Base-by-base conservation (phyloP, 2,329 filamentous ascomycete genomes). In the Macrophomina pseudophaseolina region DNA sequence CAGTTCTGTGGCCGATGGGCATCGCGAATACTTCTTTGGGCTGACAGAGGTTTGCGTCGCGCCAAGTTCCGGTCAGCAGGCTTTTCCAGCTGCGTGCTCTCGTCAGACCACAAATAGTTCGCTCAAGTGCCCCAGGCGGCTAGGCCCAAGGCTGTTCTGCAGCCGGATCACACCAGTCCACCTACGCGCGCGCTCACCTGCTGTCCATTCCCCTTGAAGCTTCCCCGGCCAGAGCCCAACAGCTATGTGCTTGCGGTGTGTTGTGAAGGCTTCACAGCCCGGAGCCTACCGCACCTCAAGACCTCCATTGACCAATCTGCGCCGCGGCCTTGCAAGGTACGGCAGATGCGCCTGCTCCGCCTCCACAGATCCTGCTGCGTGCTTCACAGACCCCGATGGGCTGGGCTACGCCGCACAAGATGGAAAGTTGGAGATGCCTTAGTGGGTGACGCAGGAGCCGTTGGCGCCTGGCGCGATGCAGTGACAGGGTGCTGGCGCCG, bases 401-500 rank as follows among this genome's bases (percentile, higher is more conserved):
- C 18, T 46, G 23, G 38, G 7, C n/a, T 54, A 33, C 28, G 52
- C 32, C 52, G 52, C 16, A 38, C 32, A 38, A 40, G 32, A 6
- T 40, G 52, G 33, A 33, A 12, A 23, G 52, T 48, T 40, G 28
- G 42, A 35, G n/a, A 18, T 11, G 35, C 53, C 11, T 14, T 51
- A 35, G 5, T 12, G 16, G 32, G 49, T 62, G 58, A 28, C 32
- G 32, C 44, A 9, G 42, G 30, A 62, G 58, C 58, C n/a, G 30
- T 62, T 49, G n/a, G 58, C 44, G 58, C 58, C 58, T 49, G 38
- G 58, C 44, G 58, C 44, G 58, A 49, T 28, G 44, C 30, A 28
- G 44, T 7, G n/a, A 49, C 42, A 48, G 42, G 58, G 58, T 16
- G 49, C 18, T 12, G 42, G 11, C 30, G 6, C 30, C 44, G 58